Base-by-base conservation (phyloP, 129 eudicot genomes). In the Flaveria trinervia region DNA sequence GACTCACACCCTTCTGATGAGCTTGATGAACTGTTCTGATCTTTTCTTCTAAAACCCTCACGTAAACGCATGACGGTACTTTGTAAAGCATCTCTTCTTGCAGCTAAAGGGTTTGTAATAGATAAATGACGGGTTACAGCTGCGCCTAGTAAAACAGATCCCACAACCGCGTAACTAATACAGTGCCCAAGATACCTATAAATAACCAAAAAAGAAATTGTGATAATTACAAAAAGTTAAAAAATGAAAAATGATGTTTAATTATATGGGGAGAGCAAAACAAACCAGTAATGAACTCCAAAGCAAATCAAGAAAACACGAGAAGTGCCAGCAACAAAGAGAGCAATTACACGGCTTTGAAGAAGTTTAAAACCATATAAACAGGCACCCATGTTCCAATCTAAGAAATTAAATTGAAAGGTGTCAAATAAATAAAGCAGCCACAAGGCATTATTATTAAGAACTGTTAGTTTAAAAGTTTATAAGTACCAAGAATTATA, bases 311-410 rank as follows among this genome's bases (percentile, higher is more conserved):
- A 89, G 81, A 94, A 94, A 77, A 89, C 92, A 15, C 99, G 97
- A 85, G 97, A 91, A 72, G 87, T 64, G 67, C 99, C 99, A 52
- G 99, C 99, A 83, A 94, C 91, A 78, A 89, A 88, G 66, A 91
- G 96, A 60, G 96, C 99, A 33, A 84, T 84, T 73, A 91, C 96
- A 74, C 92, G 97, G 77, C 94, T 91, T 73, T 87, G 88, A 66
- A 94, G 97, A 83, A 94, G 99, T 90, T 85, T 82, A 71, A 91
- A 94, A 39, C 99, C 99, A 61, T 91, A 94, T 67, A 94, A 87
- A 84, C 99, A 94, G 39, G 99, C 96, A 20, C 97, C 99, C 92
- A 94, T 86, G 81, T 94, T 94, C 99, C 99, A 94, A 81, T 94
- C 99, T 94, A 54, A 36, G 72, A 78, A 50, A 33, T 64, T 44